These are phyloP conservation scores for Drechslera avenae DNA, from an alignment of 2,329 filamentous ascomycete genomes.

Conservation along the genomic window DNA sequence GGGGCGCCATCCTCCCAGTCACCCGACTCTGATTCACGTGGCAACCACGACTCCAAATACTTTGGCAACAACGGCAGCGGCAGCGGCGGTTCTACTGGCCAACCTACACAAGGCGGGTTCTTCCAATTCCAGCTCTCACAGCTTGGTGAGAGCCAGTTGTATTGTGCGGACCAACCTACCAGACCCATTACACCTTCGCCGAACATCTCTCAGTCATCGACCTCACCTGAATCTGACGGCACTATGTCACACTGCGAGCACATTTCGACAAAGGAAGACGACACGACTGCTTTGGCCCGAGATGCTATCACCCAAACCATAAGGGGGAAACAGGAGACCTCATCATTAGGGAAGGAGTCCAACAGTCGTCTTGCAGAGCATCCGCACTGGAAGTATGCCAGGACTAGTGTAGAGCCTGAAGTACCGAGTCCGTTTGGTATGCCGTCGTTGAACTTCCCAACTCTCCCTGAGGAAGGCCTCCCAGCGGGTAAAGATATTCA, in stretches of 20 bases:
- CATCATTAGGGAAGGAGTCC: neutral
- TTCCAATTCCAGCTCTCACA: constrained; percentile 43
- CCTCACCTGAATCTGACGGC: neutral
- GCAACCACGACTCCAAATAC: constrained; percentile 23
- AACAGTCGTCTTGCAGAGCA: constrained; percentile 3
- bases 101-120: constrained; percentile 28
- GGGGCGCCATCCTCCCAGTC: constrained; percentile 28
- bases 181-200: constrained; percentile 15
- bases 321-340: neutral
- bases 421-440: neutral
- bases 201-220: constrained; percentile 15
- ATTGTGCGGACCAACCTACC: constrained; percentile 19
- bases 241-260: constrained; percentile 6
- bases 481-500: neutral
- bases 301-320: constrained; percentile 38
- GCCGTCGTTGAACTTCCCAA: neutral
- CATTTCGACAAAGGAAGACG: constrained; percentile 25
- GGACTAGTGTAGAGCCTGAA: neutral
- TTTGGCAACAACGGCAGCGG: constrained; percentile 23
- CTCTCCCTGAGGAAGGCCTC: neutral
- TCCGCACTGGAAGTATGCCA: neutral
- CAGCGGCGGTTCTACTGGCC: constrained; percentile 18
- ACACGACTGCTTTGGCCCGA: constrained; percentile 40
- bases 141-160: constrained; percentile 18
- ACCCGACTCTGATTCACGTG: constrained; percentile 27